These are phyloP conservation scores for Yarrowia galli DNA, from an alignment of 1,139 yeast species.

Conservation along the genomic window DNA sequence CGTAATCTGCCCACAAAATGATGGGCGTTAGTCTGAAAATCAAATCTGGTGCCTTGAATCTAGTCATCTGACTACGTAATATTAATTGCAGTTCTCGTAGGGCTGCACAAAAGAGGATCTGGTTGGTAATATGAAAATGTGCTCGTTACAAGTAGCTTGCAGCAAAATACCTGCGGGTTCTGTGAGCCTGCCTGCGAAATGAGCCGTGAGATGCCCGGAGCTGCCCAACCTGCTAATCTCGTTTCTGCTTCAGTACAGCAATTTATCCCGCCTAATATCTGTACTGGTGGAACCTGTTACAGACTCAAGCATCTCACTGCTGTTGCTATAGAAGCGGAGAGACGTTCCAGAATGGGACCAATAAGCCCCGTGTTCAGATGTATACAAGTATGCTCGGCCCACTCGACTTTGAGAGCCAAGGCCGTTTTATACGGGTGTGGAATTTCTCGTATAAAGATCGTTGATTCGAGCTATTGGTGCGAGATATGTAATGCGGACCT, in stretches of 20 bases:
- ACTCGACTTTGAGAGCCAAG: constrained; percentile 5
- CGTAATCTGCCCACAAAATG: no score
- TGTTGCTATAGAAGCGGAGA: background rate
- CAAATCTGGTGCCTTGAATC: no score
- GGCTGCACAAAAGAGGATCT: background rate
- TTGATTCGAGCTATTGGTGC: background rate
- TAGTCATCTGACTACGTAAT: no score
- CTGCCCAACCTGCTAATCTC: background rate
- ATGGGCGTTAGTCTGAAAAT: no score
- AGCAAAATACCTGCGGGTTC: background rate
- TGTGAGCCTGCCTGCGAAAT: background rate
- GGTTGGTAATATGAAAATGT: background rate
- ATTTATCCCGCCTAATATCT: background rate
- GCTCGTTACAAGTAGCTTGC: background rate
- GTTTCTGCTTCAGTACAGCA: background rate
- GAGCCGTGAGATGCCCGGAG: background rate
- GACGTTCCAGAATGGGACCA: background rate
- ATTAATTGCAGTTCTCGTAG: background rate
- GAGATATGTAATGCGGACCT: background rate
- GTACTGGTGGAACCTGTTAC: background rate
- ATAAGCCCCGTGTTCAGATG: background rate
- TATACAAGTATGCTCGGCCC: background rate
- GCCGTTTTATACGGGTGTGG: background rate
- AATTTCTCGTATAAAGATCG: background rate
- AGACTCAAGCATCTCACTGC: no score